phyloP scores from a whole-genome alignment of 2,329 filamentous ascomycete species.

The Byssoonygena ceratinophila region DNA sequence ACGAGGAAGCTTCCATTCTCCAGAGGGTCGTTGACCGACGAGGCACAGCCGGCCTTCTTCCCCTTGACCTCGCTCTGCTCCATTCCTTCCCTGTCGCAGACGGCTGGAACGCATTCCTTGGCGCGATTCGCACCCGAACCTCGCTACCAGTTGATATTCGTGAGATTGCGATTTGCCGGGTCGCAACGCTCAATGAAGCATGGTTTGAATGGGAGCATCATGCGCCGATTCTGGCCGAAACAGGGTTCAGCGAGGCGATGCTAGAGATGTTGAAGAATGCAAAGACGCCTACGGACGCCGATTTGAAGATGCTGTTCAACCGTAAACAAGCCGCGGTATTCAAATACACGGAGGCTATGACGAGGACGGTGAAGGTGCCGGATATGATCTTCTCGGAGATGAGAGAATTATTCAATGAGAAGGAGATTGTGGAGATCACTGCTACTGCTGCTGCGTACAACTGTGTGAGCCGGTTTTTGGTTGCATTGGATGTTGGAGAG shows the following conservation, averaged over 20 bases:
- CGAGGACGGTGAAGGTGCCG: constrained; percentile 56
- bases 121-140: constrained; percentile 45
- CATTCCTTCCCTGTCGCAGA: constrained; percentile 47
- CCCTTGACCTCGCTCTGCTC: constrained; percentile 45
- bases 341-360: constrained; percentile 75
- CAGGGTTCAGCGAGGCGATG: constrained; percentile 44
- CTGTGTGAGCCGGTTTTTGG: constrained; percentile 72
- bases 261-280: constrained; percentile 39
- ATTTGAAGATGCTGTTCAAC: constrained; percentile 35
- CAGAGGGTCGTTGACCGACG: constrained; percentile 43
- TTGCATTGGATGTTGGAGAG: constrained; percentile 58
- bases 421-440: constrained; percentile 71
- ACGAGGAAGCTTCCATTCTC: constrained; percentile 43
- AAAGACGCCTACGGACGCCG: constrained; percentile 20
- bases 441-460: constrained; percentile 72
- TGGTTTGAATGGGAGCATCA: constrained; percentile 82
- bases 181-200: constrained; percentile 67
- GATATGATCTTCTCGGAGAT: constrained; percentile 58
- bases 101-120: constrained; percentile 50
- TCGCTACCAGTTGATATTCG: constrained; percentile 45
- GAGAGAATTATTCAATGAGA: constrained; percentile 52
- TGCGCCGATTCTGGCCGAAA: constrained; percentile 56
- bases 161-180: constrained; percentile 70
- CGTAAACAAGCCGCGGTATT: constrained; percentile 58
- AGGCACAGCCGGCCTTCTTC: constrained; percentile 41